Evolutionary conservation across 1,284 basidiomycete genomes (phyloP).

Genomic region (Ganoderma meredithae): DNA sequence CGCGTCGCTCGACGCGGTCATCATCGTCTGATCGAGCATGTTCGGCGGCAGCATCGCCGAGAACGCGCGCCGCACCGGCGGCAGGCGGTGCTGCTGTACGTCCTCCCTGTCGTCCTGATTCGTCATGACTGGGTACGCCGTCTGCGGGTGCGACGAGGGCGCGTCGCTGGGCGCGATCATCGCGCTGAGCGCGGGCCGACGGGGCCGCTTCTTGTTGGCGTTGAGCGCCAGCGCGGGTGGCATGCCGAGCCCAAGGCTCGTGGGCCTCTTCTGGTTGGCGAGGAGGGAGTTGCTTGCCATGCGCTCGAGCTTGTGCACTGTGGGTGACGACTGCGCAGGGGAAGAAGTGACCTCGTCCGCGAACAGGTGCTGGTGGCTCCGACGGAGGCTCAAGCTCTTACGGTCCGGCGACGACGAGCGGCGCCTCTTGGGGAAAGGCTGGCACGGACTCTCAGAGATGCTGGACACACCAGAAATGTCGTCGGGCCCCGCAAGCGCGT

Average conservation of each 20-base stretch:
- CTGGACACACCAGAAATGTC: constrained; percentile 32
- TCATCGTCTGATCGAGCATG: constrained; percentile 52
- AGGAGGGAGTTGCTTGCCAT: constrained; percentile 49
- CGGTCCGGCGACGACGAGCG: constrained; percentile 73
- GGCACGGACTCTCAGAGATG: constrained; percentile 52
- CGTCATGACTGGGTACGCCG: constrained; percentile 41
- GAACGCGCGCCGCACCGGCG: constrained; percentile 72
- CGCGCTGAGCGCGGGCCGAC: constrained; percentile 74
- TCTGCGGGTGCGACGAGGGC: constrained; percentile 39
- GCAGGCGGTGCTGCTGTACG: constrained; percentile 40
- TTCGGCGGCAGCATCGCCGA: constrained; percentile 72
- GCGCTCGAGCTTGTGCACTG: constrained; percentile 68
- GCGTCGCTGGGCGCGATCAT: constrained; percentile 57
- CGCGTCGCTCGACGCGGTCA: constrained; percentile 66
- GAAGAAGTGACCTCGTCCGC: constrained; percentile 54
- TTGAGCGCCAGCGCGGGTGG: constrained; percentile 54
- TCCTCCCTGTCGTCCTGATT: constrained; percentile 26
- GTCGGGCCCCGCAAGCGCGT: constrained; percentile 27
- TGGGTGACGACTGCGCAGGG: constrained; percentile 67
- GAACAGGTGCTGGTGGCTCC: constrained; percentile 38
- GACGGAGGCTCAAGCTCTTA: constrained; percentile 45
- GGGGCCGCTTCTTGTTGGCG: constrained; percentile 58
- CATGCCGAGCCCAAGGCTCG: constrained; percentile 64
- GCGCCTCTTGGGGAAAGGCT: constrained; percentile 64
- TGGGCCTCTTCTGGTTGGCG: constrained; percentile 60